phyloP scores from a whole-genome alignment of 805 yeast species.

The Metschnikowia cerradonensis region DNA sequence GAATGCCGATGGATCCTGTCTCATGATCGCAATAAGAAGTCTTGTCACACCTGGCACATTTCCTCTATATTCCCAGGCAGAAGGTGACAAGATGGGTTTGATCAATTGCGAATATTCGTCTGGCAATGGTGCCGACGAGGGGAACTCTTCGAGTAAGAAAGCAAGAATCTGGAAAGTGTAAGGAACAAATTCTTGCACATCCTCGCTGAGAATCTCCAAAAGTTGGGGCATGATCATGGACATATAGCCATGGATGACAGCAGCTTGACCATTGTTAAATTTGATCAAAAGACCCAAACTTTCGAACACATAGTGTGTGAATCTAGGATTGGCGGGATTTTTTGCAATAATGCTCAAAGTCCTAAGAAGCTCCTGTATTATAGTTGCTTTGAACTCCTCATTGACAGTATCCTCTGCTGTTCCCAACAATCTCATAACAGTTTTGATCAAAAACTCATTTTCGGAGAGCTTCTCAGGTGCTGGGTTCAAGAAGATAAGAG shows the following conservation, averaged over 20 bases:
- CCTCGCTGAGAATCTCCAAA: slow-evolving; percentile 66
- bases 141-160: slow-evolving; percentile 62
- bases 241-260: slow-evolving; percentile 33
- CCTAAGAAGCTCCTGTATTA: slow-evolving; percentile 60
- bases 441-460: slow-evolving; percentile 88
- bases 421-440: slow-evolving; percentile 76
- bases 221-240: slow-evolving; percentile 61
- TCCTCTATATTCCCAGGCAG: slow-evolving; percentile 89
- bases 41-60: slow-evolving; percentile 92
- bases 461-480: slow-evolving; percentile 89
- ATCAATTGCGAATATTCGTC: slow-evolving; percentile 59
- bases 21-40: slow-evolving; percentile 62
- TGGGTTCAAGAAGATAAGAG: slow-evolving; percentile 50
- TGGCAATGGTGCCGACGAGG: slow-evolving; percentile 52
- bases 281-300: slow-evolving; percentile 74
- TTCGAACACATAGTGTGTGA: slow-evolving; percentile 88
- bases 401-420: slow-evolving; percentile 66
- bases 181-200: slow-evolving; percentile 91
- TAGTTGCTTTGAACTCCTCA: slow-evolving; percentile 38
- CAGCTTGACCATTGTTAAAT: slow-evolving; percentile 29
- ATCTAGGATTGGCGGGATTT: slow-evolving; percentile 94
- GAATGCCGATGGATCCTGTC: slow-evolving; percentile 42
- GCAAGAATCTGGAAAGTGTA: slow-evolving; percentile 90
- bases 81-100: slow-evolving; percentile 82
- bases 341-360: slow-evolving; percentile 69